These are phyloP conservation scores for Thuidium tamariscinum DNA, from an alignment of 225 moss, liverwort and hornwort genomes.

Conservation along the genomic window DNA sequence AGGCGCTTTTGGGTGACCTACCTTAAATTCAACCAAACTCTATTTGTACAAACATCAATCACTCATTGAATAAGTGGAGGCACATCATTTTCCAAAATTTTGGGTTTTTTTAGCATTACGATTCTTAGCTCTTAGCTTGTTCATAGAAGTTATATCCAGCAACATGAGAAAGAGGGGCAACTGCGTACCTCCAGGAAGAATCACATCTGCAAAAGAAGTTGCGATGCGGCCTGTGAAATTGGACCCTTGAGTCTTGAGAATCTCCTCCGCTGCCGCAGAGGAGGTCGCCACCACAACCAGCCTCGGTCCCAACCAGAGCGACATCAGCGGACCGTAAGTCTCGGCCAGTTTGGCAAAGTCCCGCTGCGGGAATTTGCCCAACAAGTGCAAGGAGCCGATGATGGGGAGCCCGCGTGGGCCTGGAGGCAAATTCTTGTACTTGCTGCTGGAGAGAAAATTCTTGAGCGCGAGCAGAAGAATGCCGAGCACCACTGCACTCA, in stretches of 20 bases:
- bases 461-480: background rate
- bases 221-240: background rate
- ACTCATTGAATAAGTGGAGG: background rate
- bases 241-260: background rate
- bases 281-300: background rate
- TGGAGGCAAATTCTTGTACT: background rate
- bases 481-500: background rate
- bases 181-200: background rate
- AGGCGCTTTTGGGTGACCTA: too few species aligned
- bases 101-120: accelerated
- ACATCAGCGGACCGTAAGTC: background rate
- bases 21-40: background rate
- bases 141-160: background rate
- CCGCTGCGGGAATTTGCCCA: background rate
- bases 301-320: background rate
- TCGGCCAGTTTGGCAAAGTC: background rate
- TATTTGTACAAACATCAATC: background rate
- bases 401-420: background rate
- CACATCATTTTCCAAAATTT: background rate
- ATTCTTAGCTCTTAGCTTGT: accelerated
- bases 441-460: too few species aligned
- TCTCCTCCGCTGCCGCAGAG: background rate
- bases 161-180: too few species aligned
- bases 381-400: background rate
- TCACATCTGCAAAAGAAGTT: background rate